phyloP scores from a whole-genome alignment of 352 stramenopile species.

The Phytopythium helicoides region DNA sequence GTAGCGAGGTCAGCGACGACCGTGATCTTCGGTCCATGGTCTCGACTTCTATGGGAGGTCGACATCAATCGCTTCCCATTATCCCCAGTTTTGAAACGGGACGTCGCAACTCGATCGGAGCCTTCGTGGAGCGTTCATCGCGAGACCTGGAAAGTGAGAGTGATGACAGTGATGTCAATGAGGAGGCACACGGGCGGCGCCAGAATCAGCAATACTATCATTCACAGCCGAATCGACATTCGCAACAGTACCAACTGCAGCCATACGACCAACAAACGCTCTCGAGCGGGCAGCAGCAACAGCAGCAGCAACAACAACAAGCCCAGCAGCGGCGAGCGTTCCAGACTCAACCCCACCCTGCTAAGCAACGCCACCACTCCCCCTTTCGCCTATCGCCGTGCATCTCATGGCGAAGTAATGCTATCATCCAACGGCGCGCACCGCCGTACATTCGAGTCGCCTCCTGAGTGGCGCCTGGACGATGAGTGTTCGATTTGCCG shows the following conservation, averaged over 20 bases:
- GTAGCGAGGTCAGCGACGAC: slow-evolving; percentile 13
- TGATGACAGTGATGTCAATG: slow-evolving; percentile 9
- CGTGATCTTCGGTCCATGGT: slow-evolving; percentile 26
- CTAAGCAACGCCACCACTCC: slow-evolving; percentile 6
- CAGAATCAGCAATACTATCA: neutral
- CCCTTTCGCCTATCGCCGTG: slow-evolving; percentile 8
- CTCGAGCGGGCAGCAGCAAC: neutral
- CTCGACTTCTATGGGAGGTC: slow-evolving; percentile 15
- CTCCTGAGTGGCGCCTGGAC: slow-evolving; percentile 73
- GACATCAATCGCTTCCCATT: slow-evolving; percentile 52
- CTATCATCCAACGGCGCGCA: neutral
- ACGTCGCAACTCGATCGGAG: slow-evolving; percentile 1
- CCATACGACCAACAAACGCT: neutral
- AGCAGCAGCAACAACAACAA: neutral
- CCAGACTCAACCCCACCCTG: slow-evolving; percentile 7
- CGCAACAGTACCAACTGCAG: neutral
- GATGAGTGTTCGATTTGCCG: slow-evolving; percentile 78
- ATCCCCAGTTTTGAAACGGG: slow-evolving; percentile 47
- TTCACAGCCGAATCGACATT: neutral
- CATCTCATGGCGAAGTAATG: slow-evolving; percentile 1
- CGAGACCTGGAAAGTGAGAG: neutral
- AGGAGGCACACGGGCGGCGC: neutral
- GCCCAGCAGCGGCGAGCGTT: neutral
- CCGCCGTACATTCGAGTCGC: slow-evolving; percentile 37
- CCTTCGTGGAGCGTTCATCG: neutral